Conservation (phyloP, 495 filamentous ascomycete species). For the Daldinia decipiens region DNA sequence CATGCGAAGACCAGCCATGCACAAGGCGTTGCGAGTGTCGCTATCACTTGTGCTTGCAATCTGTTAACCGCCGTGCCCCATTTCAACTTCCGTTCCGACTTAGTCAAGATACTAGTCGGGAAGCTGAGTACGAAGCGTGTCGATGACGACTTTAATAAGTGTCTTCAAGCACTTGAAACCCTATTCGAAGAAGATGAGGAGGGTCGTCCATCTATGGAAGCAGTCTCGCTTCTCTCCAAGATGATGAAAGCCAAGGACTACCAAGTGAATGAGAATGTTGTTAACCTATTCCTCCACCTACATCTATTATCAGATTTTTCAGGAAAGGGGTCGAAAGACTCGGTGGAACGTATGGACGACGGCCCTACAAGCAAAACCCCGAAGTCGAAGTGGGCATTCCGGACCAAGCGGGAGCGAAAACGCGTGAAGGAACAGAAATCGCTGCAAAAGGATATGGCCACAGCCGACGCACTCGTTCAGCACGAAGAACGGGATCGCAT, state of each 20-base stretch:
- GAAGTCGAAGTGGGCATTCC: constrained; percentile 73
- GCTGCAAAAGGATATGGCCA: constrained; percentile 91
- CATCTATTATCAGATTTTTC: constrained; percentile 88
- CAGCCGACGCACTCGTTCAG: constrained; percentile 88
- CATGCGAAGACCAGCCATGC: constrained; percentile 62
- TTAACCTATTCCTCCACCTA: constrained; percentile 92
- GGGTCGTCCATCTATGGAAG: constrained; percentile 85
- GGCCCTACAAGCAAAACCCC: constrained; percentile 65
- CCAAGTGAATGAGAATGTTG: constrained; percentile 79
- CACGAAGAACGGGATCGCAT: constrained; percentile 92
- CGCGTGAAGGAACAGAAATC: constrained; percentile 81
- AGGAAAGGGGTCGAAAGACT: constrained; percentile 78
- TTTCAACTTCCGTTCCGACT: constrained; percentile 92
- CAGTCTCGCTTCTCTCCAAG: constrained; percentile 83
- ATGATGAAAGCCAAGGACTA: constrained; percentile 93
- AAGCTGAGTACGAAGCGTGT: constrained; percentile 75
- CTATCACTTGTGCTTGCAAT: constrained; percentile 84
- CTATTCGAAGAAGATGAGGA: constrained; percentile 90
- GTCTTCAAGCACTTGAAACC: constrained; percentile 79
- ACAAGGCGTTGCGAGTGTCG: constrained; percentile 69
- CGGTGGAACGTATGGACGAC: constrained; percentile 68
- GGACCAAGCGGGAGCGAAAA: constrained; percentile 63
- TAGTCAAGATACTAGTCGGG: constrained; percentile 85
- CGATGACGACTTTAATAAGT: constrained; percentile 80
- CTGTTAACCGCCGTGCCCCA: constrained; percentile 85